Evolutionary conservation across 352 stramenopile genomes (phyloP), one percentile per base, ranked within the genome.

Genomic region (Phytophthora macrochlamydospora): DNA sequence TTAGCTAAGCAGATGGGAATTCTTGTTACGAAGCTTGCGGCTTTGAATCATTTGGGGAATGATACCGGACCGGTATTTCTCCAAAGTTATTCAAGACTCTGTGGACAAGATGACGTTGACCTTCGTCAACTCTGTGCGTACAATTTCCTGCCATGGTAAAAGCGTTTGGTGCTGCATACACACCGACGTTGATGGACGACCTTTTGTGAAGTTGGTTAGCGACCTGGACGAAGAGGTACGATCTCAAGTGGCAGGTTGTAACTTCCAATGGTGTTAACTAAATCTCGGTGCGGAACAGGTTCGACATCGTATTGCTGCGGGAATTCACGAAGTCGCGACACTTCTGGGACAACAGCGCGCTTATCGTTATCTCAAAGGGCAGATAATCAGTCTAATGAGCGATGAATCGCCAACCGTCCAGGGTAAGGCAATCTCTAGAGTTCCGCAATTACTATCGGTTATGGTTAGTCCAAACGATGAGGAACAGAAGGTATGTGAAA

Each of bases 81-180:
- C 11, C 76, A 91, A 57, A 76, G 83, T 38, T 94, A 85, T 56
- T 75, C 73, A 4, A 81, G 78, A 40, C 73, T 94, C 13, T 87
- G 82, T 51, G 75, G 62, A 0, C 67, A 80, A 38, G 83, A 93
- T 30, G 83, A 92, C n/a, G 32, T 77, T n/a, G 56, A 81, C 14
- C 63, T 91, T 33, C 81, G 87, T 8, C 72, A 89, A 45, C 78
- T 66, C 56, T 92, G 83, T 37, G 87, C 87, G 1, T 93, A 85
- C 65, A 94, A 94, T 61, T 94, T 93, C 32, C 87, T 12, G 87
- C 87, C 1, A 71, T 91, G 18, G 81, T 94, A 12, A 85, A 93
- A 60, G 84, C 85, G 0, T 93, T 92, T 65, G 78, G 85, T 0
- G 62, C 71, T 1, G 65, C 65, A 13, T 92, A 88, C 55, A 46